A percentile compares a stretch with the other conserved stretches of the same genome.
Evolutionary conservation across 148 eudicot species (phyloP).

Genomic region (Fallopia convolvulus): DNA sequence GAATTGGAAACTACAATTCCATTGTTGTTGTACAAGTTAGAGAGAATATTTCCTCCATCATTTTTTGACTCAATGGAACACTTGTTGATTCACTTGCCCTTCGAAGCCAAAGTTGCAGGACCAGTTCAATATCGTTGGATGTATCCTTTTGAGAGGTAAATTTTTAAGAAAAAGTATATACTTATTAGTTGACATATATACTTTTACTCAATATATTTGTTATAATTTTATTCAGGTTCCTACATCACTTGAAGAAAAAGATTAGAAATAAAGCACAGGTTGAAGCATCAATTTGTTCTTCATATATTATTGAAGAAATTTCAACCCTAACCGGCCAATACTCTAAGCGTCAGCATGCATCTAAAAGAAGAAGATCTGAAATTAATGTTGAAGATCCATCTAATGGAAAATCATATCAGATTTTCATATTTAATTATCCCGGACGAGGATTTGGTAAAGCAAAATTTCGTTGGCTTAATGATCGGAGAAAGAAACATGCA

Average conservation of each 20-base stretch:
- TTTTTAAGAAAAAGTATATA: no score
- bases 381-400: neutral
- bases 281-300: no score
- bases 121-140: conserved; percentile 8
- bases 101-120: neutral
- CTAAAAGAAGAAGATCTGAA: neutral
- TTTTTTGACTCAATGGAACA: neutral
- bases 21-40: neutral
- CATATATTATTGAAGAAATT: no score
- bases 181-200: neutral
- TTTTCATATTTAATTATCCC: no score
- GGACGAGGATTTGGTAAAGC: neutral
- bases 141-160: conserved; percentile 26
- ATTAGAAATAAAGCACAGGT: neutral
- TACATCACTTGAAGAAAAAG: neutral
- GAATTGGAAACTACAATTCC: conserved; percentile 7
- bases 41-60: neutral
- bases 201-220: neutral
- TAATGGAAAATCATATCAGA: neutral
- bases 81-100: neutral
- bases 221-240: neutral
- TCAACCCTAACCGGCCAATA: no score
- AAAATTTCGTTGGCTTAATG: neutral
- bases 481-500: neutral
- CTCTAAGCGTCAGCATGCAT: no score